Evolutionary conservation across 208 protist species (phyloP), one percentile per base, ranked within the genome.

Genomic region (Spongospora subterranea): DNA sequence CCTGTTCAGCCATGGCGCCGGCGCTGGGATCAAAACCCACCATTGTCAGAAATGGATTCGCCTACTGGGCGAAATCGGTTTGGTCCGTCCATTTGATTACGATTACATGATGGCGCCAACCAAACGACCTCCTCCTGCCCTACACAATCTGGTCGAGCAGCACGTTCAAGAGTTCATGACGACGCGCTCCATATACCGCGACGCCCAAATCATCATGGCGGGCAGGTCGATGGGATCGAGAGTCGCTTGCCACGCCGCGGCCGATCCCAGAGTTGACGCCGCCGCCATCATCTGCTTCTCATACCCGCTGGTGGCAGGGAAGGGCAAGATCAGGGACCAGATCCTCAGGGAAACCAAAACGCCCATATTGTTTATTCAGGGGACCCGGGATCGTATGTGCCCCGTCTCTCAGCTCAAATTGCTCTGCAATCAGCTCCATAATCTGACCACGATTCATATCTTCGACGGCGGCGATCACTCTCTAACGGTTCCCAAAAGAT

Each of bases 181-280:
- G 29, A 32, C 20, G 54, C 54, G 54, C 20, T 17, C 54, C 20
- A 17, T 32, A 29, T 65, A 65, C 54, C 54, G 20, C 20, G 17
- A 17, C 54, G 20, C 20, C 54, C 54, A 17, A 29, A 65, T 65
- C 29, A 65, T 65, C 54, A 65, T 65, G 54, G 54, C 29, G 20
- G 54, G 54, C 54, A 65, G 54, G 29, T 65, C 54, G 54, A 65
- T 65, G 54, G 54, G 54, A 65, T 65, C 54, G 20, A 17, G 54
- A 32, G 54, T 65, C 54, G 54, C 54, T 29, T 65, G 54, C 54
- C 17, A 32, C 20, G 54, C 54, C 54, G 29, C 20, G 20, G 54
- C 17, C 54, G n/a, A n/a, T n/a, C n/a, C n/a, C n/a, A 17, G 54
- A 17, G 54, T 65, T 29, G 54, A 65, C 54, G 54, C 54, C 54